These are phyloP conservation scores for Paecilomyces fulvus DNA, from an alignment of 2,329 filamentous ascomycete species.

Conservation along the genomic window DNA sequence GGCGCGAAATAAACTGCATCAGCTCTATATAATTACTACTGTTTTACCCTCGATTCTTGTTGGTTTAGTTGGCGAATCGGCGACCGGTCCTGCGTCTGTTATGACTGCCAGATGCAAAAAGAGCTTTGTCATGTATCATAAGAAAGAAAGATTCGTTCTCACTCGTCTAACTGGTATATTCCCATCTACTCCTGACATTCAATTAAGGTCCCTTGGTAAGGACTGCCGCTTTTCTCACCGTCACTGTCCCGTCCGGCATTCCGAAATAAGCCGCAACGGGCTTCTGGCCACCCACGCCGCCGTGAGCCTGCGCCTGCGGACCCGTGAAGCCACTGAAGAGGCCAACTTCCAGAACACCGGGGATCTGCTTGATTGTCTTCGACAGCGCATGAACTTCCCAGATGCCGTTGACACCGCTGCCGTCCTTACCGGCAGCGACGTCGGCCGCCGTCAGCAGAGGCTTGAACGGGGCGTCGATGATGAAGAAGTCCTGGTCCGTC, in stretches of 20 bases:
- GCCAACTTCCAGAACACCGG: slow-evolving; percentile 85
- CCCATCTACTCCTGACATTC: neutral
- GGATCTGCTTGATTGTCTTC: slow-evolving; percentile 66
- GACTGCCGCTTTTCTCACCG: slow-evolving; percentile 42
- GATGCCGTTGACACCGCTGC: slow-evolving; percentile 53
- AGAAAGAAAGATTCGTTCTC: neutral
- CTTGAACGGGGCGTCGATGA: slow-evolving; percentile 85
- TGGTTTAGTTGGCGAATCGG: neutral
- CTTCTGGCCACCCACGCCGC: slow-evolving; percentile 68
- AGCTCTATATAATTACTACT: neutral
- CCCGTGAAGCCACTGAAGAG: slow-evolving; percentile 81
- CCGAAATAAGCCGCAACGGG: slow-evolving; percentile 94
- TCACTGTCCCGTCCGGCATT: slow-evolving; percentile 65
- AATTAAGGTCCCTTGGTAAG: slow-evolving; percentile 5
- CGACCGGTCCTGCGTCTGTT: neutral
- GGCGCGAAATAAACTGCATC: slow-evolving; percentile 50
- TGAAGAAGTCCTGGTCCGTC: slow-evolving; percentile 79
- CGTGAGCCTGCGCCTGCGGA: slow-evolving; percentile 53
- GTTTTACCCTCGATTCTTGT: neutral
- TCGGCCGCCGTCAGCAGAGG: slow-evolving; percentile 60
- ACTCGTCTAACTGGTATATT: neutral
- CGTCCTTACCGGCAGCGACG: slow-evolving; percentile 38
- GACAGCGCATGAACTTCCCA: slow-evolving; percentile 78
- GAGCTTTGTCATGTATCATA: slow-evolving; percentile 1
- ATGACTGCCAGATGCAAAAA: neutral